Evolutionary conservation across 2,329 filamentous ascomycete species (phyloP).

Genomic region (Fusarium brevicatenulatum): DNA sequence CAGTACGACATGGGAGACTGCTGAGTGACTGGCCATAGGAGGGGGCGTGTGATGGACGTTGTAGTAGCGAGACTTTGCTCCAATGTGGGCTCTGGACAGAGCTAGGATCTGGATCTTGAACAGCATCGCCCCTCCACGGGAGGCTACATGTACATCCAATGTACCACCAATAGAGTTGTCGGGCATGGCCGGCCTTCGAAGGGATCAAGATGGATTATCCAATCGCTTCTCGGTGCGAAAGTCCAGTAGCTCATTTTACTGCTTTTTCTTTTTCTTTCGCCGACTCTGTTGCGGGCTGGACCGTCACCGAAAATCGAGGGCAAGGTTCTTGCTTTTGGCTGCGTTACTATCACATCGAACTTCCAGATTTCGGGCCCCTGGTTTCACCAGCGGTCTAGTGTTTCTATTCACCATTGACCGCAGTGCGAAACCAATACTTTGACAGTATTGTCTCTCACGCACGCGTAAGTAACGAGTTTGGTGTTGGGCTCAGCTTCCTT

Average conservation of each 20-base stretch:
- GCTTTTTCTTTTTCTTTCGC: constrained; percentile 33
- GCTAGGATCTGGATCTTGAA: constrained; percentile 42
- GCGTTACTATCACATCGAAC: not conserved
- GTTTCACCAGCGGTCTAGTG: constrained; percentile 23
- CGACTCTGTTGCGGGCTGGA: constrained; percentile 7
- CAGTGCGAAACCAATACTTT: constrained; percentile 22
- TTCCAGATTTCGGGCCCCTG: not conserved
- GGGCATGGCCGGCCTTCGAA: constrained; percentile 37
- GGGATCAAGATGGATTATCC: constrained; percentile 2
- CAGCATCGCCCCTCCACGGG: constrained; percentile 36
- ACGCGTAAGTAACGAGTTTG: constrained; percentile 4
- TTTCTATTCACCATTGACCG: constrained; percentile 18
- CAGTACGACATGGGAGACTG: constrained; percentile 17
- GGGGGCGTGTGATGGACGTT: constrained; percentile 16
- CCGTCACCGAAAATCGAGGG: not conserved
- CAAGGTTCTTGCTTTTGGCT: not conserved
- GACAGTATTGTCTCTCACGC: not conserved
- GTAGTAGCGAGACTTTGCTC: constrained; percentile 17
- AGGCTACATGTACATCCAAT: constrained; percentile 36
- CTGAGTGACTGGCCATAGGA: constrained; percentile 1
- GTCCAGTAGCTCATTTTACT: not conserved
- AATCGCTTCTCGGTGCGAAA: constrained; percentile 8
- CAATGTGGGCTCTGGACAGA: constrained; percentile 23
- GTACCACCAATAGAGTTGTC: constrained; percentile 27
- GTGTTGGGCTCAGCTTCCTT: not conserved